Evolutionary conservation across 805 yeast species (phyloP).

Genomic region (Candida nemodendra): DNA sequence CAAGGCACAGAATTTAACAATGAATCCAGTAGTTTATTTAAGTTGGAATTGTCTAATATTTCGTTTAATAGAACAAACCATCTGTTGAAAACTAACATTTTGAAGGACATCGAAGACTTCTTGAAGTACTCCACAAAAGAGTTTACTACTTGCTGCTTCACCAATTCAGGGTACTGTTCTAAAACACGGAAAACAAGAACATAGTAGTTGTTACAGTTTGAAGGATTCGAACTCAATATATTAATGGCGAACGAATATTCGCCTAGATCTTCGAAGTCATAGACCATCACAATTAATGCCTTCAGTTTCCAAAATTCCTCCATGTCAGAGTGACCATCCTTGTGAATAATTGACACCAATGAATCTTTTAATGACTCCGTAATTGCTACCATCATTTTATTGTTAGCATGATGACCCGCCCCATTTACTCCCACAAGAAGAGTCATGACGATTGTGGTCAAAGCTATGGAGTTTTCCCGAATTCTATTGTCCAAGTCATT

Average conservation of each 20-base stretch:
- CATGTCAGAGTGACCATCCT: slow-evolving; percentile 7
- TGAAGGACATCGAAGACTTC: slow-evolving; percentile 10
- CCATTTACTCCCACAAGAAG: slow-evolving; percentile 33
- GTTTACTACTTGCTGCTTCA: slow-evolving; percentile 9
- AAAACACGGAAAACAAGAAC: slow-evolving; percentile 43
- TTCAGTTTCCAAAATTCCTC: slow-evolving; percentile 44
- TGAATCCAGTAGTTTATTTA: slow-evolving; percentile 29
- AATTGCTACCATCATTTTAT: slow-evolving; percentile 19
- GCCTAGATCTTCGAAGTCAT: slow-evolving; percentile 33
- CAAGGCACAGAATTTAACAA: slow-evolving; percentile 28
- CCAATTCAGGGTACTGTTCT: slow-evolving; percentile 31
- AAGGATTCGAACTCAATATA: slow-evolving; percentile 2
- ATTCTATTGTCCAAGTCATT: slow-evolving; percentile 9
- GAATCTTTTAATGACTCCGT: slow-evolving; percentile 14
- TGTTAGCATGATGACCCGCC: slow-evolving; percentile 28
- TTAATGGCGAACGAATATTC: not conserved
- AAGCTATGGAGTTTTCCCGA: slow-evolving; percentile 15
- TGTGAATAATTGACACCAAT: slow-evolving; percentile 25
- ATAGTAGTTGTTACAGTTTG: slow-evolving; percentile 15
- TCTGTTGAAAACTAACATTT: slow-evolving; percentile 39
- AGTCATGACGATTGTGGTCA: slow-evolving; percentile 39
- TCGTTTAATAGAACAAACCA: slow-evolving; percentile 53
- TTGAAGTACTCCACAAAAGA: slow-evolving; percentile 29
- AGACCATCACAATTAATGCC: slow-evolving; percentile 48
- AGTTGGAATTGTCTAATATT: slow-evolving; percentile 31